phyloP scores from a whole-genome alignment of 352 stramenopile species.

The Globisporangium nodosum region DNA sequence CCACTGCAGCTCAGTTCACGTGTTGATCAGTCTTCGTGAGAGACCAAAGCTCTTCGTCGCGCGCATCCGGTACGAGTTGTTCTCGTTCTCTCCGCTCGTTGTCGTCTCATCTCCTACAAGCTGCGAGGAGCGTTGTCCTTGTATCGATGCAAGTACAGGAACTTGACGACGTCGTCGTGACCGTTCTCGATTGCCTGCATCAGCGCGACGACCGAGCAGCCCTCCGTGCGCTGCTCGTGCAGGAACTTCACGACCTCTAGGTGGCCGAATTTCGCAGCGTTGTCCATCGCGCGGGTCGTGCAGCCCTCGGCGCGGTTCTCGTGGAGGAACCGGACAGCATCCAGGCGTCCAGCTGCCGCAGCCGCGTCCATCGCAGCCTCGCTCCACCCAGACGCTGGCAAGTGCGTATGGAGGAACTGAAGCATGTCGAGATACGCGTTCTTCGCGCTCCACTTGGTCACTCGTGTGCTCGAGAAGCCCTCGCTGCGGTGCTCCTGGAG shows the following conservation, averaged over 20 bases:
- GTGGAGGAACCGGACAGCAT: slow-evolving; percentile 13
- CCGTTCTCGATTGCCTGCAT: slow-evolving; percentile 8
- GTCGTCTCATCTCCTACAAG: background rate
- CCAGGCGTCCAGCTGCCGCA: slow-evolving; percentile 10
- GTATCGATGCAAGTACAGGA: slow-evolving; percentile 13
- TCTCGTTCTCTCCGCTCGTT: no score
- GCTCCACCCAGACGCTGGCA: slow-evolving; percentile 12
- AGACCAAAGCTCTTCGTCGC: no score
- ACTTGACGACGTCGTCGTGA: slow-evolving; percentile 13
- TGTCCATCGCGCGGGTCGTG: slow-evolving; percentile 11
- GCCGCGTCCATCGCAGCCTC: slow-evolving; percentile 15
- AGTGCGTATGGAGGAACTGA: slow-evolving; percentile 18
- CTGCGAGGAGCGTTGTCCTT: slow-evolving; percentile 11
- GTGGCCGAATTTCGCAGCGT: slow-evolving; percentile 8
- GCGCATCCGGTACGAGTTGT: no score
- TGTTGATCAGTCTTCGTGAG: no score
- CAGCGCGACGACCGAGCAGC: slow-evolving; percentile 10
- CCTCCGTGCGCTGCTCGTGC: slow-evolving; percentile 9
- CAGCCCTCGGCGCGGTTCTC: slow-evolving; percentile 10
- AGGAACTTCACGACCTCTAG: slow-evolving; percentile 8
- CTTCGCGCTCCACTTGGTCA: slow-evolving; percentile 4
- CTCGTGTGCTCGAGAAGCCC: slow-evolving; percentile 15
- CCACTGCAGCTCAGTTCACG: no score
- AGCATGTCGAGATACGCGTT: slow-evolving; percentile 14
- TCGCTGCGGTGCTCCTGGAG: slow-evolving; percentile 16